Evolutionary conservation across 2,329 filamentous ascomycete genomes (phyloP).

Genomic region (Ophiostoma angusticollis): DNA sequence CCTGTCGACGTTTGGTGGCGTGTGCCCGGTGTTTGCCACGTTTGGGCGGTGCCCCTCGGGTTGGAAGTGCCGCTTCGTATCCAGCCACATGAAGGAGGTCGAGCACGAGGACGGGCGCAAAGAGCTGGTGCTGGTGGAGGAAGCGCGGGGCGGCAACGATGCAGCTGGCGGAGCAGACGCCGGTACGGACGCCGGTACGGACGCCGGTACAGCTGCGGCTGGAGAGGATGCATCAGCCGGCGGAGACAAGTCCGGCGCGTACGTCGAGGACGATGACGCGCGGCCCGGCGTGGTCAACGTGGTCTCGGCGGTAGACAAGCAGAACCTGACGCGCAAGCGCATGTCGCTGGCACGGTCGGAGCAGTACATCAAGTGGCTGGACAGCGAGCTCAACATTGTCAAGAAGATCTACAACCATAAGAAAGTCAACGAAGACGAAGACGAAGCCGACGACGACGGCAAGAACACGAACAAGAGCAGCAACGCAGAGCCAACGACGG

Average conservation of each 20-base stretch:
- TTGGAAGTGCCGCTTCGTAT: constrained; percentile 89
- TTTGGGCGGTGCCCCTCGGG: constrained; percentile 69
- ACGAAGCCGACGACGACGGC: constrained; percentile 20
- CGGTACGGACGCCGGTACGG: too few relatives aligned
- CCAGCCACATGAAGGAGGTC: constrained; percentile 73
- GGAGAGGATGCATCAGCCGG: constrained; percentile 12
- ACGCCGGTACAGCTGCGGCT: too few relatives aligned
- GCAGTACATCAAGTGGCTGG: constrained; percentile 63
- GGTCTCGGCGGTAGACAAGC: constrained; percentile 56
- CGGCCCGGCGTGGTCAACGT: constrained; percentile 63
- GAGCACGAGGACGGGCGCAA: constrained; percentile 66
- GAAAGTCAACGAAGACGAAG: constrained; percentile 16
- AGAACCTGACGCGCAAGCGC: constrained; percentile 61
- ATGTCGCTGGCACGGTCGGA: constrained; percentile 61
- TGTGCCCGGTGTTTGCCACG: constrained; percentile 69
- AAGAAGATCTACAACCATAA: constrained; percentile 35
- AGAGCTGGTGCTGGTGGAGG: constrained; percentile 60
- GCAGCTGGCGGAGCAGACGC: constrained; percentile 15
- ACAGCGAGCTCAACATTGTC: constrained; percentile 43
- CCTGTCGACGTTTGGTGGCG: constrained; percentile 58
- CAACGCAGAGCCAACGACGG: too few relatives aligned
- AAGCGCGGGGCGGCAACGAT: constrained; percentile 18
- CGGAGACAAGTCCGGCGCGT: neutral
- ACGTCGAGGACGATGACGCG: constrained; percentile 32
- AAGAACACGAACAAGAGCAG: neutral